Conservation (phyloP, 345 rosid genomes). For the Geranium rotundifolium region DNA sequence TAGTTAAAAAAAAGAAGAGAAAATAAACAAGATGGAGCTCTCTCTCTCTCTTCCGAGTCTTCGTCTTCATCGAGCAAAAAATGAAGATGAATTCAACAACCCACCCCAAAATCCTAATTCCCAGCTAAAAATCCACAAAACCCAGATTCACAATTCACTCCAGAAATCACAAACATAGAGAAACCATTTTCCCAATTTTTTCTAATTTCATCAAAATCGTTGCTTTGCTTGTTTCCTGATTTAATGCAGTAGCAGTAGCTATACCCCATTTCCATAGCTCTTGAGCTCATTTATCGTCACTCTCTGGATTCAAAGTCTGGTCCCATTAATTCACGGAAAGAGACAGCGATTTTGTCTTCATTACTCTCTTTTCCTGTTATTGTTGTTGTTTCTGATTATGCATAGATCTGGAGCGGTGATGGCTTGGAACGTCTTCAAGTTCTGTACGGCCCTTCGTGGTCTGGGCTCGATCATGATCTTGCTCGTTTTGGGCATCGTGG, state of each 20-base stretch:
- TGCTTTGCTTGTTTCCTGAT: no score
- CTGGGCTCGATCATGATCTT: slow-evolving; percentile 99
- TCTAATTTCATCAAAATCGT: no score
- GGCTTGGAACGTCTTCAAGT: slow-evolving; percentile 99
- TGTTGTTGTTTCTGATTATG: slow-evolving; percentile 32
- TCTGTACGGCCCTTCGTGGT: slow-evolving; percentile 86
- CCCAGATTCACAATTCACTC: not conserved
- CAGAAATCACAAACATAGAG: not conserved
- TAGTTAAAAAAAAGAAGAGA: no score
- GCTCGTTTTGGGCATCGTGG: slow-evolving; percentile 79
- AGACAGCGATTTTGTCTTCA: not conserved
- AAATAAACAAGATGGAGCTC: no score
- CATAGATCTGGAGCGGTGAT: slow-evolving; percentile 89
- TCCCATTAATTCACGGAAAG: not conserved
- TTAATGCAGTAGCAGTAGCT: no score
- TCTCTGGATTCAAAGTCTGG: not conserved
- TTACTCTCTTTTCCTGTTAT: not conserved
- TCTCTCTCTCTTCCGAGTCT: no score
- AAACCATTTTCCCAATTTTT: no score
- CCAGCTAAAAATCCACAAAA: not conserved
- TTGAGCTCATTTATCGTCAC: not conserved
- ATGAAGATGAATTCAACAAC: no score
- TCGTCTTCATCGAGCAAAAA: no score
- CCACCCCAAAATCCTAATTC: no score
- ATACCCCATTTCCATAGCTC: no score